phyloP scores from a whole-genome alignment of 495 filamentous ascomycete species.

The Trypethelium eluteriae region DNA sequence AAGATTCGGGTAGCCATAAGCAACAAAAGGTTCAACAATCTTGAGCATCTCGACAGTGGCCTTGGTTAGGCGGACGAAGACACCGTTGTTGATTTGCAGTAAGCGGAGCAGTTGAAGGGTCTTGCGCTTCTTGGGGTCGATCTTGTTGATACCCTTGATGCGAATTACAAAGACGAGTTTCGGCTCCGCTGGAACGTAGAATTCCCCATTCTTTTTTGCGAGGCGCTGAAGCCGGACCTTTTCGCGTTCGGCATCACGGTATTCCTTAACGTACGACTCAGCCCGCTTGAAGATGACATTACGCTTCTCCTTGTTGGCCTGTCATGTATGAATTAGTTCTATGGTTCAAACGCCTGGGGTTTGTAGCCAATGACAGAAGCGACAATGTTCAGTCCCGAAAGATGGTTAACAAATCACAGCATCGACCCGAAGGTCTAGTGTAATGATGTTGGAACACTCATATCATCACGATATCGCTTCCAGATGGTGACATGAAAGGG shows the following conservation, averaged over 20 bases:
- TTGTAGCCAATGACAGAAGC: constrained; percentile 26
- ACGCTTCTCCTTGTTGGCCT: constrained; percentile 97
- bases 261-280: constrained; percentile 98
- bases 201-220: constrained; percentile 85
- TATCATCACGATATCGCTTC: constrained; percentile 59
- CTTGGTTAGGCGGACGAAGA: constrained; percentile 96
- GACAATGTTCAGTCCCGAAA: constrained; percentile 90
- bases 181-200: constrained; percentile 87
- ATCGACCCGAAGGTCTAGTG: constrained; percentile 83
- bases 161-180: constrained; percentile 98
- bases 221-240: constrained; percentile 85
- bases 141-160: constrained; percentile 99
- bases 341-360: too few species aligned
- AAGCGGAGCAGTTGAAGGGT: constrained; percentile 98
- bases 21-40: constrained; percentile 94
- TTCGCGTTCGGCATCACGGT: constrained; percentile 95
- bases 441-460: constrained; percentile 59
- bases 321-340: constrained; percentile 2
- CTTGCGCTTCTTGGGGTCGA: constrained; percentile 98
- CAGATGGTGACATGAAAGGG: constrained; percentile 19
- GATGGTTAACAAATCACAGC: constrained; percentile 97
- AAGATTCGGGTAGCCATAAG: constrained; percentile 98
- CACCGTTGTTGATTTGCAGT: constrained; percentile 99
- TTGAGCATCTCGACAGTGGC: constrained; percentile 96
- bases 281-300: constrained; percentile 98